phyloP scores from a whole-genome alignment of 805 yeast species.

The Yueomyces sp. region DNA sequence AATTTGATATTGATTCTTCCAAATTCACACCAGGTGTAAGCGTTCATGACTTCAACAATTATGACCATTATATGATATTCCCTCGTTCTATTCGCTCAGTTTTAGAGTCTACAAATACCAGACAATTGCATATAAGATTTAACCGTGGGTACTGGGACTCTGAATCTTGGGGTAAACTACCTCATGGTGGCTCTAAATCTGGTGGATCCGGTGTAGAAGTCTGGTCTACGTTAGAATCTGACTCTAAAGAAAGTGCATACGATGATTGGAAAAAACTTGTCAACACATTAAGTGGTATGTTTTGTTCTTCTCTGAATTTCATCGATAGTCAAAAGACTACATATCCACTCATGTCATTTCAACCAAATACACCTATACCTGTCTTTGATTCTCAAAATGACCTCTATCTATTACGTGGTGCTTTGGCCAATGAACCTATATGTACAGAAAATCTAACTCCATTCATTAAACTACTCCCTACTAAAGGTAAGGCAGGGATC shows the following conservation, averaged over 20 bases:
- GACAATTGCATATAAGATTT: conserved; percentile 74
- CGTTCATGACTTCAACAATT: conserved; percentile 11
- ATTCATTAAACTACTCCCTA: conserved; percentile 75
- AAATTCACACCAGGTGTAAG: conserved; percentile 18
- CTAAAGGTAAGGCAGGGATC: conserved; percentile 83
- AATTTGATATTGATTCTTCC: conserved; percentile 50
- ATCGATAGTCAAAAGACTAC: conserved; percentile 73
- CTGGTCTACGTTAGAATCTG: conserved; percentile 75
- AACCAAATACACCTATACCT: conserved; percentile 14
- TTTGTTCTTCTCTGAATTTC: conserved; percentile 89
- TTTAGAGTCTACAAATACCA: conserved; percentile 47
- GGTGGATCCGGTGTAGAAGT: conserved; percentile 96
- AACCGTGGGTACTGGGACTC: conserved; percentile 95
- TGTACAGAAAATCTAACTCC: conserved; percentile 97
- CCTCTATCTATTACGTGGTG: conserved; percentile 58
- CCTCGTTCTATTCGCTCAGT: conserved; percentile 77
- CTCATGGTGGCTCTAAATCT: conserved; percentile 51
- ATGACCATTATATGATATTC: conserved; percentile 49
- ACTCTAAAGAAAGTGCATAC: conserved; percentile 38
- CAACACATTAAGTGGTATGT: conserved; percentile 73
- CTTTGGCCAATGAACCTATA: conserved; percentile 87
- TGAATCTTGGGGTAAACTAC: conserved; percentile 73
- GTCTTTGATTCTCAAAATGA: conserved; percentile 23
- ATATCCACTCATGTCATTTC: conserved; percentile 35
- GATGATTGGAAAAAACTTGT: conserved; percentile 58